Evolutionary conservation across 2,329 filamentous ascomycete species (phyloP).

Genomic region (Aspergillus uvarum): DNA sequence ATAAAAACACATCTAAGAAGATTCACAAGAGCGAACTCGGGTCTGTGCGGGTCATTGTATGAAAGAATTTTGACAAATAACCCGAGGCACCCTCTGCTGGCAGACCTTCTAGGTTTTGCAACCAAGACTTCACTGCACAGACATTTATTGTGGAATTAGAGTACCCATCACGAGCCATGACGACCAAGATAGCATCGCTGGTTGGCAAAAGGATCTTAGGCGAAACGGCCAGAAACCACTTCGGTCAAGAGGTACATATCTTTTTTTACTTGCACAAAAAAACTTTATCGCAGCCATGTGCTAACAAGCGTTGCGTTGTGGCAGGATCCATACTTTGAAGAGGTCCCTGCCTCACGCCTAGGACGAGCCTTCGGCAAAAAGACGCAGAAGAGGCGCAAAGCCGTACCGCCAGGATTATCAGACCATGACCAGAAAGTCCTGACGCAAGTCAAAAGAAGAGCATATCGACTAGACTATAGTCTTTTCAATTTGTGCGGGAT

Average conservation of each 20-base stretch:
- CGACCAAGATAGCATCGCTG: slow-evolving; percentile 27
- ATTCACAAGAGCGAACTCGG: not conserved
- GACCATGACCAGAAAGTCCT: slow-evolving; percentile 78
- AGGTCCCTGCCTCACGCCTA: slow-evolving; percentile 70
- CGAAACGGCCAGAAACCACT: slow-evolving; percentile 41
- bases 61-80: not conserved
- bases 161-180: slow-evolving; percentile 33
- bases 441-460: slow-evolving; percentile 79
- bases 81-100: not conserved
- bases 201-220: slow-evolving; percentile 37
- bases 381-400: slow-evolving; percentile 80
- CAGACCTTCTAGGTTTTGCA: not conserved
- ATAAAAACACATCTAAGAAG: not conserved
- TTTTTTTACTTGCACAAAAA: not conserved
- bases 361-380: slow-evolving; percentile 67
- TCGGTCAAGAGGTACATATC: slow-evolving; percentile 42
- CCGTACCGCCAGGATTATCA: slow-evolving; percentile 78
- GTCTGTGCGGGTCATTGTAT: too few relatives aligned
- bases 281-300: not conserved
- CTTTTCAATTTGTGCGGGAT: slow-evolving; percentile 80
- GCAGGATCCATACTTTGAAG: slow-evolving; percentile 88
- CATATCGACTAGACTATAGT: slow-evolving; percentile 81
- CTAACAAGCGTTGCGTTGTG: slow-evolving; percentile 8
- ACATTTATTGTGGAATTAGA: not conserved
- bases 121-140: not conserved